phyloP scores from a whole-genome alignment of 441 rosid species.

The Raphanus hybrid region DNA sequence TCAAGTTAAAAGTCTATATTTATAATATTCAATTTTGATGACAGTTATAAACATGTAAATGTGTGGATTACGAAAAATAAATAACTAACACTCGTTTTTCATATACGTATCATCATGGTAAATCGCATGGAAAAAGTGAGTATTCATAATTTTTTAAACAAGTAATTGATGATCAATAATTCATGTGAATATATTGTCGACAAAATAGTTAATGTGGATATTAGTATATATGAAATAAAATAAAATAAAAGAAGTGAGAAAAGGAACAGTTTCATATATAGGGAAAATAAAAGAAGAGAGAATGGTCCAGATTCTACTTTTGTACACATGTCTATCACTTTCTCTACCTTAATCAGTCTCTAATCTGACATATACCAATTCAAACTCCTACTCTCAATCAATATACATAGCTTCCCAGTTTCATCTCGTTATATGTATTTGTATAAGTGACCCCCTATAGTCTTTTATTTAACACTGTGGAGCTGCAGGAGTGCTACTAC shows the following conservation, averaged over 20 bases:
- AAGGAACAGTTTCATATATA: conserved; percentile 30
- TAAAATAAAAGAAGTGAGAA: conserved; percentile 9
- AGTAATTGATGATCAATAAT: not conserved
- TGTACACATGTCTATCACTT: conserved; percentile 21
- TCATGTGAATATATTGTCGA: conserved; percentile 1
- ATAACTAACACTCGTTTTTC: too few relatives aligned
- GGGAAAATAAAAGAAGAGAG: conserved; percentile 7
- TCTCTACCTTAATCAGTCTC: conserved; percentile 41
- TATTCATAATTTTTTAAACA: not conserved
- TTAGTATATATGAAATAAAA: not conserved
- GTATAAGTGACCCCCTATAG: conserved; percentile 25
- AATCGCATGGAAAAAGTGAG: not conserved
- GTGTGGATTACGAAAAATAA: too few relatives aligned
- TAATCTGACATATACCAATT: conserved; percentile 23
- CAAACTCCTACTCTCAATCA: conserved; percentile 16
- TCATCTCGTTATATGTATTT: conserved; percentile 20
- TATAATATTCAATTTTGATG: too few relatives aligned
- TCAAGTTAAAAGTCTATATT: too few relatives aligned
- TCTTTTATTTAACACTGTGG: conserved; percentile 38
- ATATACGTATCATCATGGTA: too few relatives aligned
- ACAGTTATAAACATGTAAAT: too few relatives aligned
- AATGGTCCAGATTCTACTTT: conserved; percentile 40
- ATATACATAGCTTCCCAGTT: conserved; percentile 15
- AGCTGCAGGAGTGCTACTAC: conserved; percentile 34
- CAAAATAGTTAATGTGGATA: conserved; percentile 7